Percentiles rank a stretch among this genome's conserved stretches.
Conservation (phyloP, 1,284 basidiomycete species). For the Leccinum pallidistipes region DNA sequence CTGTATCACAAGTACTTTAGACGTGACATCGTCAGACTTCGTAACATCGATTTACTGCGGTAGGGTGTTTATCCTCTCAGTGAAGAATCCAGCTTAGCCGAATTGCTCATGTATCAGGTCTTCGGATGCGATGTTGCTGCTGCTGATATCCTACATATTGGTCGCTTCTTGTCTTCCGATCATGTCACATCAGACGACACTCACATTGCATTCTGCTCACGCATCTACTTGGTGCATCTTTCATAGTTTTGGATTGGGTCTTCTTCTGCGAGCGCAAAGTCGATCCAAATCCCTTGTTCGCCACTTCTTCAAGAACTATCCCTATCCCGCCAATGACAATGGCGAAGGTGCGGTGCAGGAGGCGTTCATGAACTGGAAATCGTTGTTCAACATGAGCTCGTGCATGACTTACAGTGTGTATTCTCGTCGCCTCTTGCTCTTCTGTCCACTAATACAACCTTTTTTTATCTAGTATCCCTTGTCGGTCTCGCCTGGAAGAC, state of each 20-base stretch:
- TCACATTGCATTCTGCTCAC: too few relatives aligned
- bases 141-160: conserved; percentile 57
- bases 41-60: conserved; percentile 50
- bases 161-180: conserved; percentile 47
- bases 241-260: conserved; percentile 88
- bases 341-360: conserved; percentile 74
- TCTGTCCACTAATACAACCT: neutral
- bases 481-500: conserved; percentile 70
- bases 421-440: neutral
- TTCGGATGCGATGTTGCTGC: conserved; percentile 65
- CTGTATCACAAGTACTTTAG: conserved; percentile 44
- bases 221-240: too few relatives aligned
- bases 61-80: conserved; percentile 38
- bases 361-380: conserved; percentile 80
- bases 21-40: too few relatives aligned
- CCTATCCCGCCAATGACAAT: conserved; percentile 61
- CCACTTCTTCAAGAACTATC: conserved; percentile 83
- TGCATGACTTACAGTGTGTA: conserved; percentile 90
- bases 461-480: conserved; percentile 68
- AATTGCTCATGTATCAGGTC: conserved; percentile 42
- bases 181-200: too few relatives aligned
- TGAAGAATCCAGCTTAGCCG: conserved; percentile 23
- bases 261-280: conserved; percentile 74
- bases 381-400: conserved; percentile 88
- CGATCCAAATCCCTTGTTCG: conserved; percentile 87